Evolutionary conservation across 352 stramenopile species (phyloP).

Genomic region (Globisporangium abappressorium): DNA sequence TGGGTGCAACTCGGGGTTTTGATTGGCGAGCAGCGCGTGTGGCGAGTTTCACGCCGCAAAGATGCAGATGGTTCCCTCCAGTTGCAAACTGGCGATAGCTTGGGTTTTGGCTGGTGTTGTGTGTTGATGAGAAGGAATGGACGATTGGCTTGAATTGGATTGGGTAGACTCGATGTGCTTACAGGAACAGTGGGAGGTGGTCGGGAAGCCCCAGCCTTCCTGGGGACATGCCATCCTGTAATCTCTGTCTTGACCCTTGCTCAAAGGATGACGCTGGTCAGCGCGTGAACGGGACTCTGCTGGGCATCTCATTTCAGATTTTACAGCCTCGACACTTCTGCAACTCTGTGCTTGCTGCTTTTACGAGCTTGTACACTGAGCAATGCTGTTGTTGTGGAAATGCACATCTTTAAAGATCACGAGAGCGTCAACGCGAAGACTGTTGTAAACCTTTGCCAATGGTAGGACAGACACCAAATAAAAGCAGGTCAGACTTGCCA

Average conservation of each 20-base stretch:
- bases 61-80: neutral
- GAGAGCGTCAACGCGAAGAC: neutral
- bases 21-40: slow-evolving; percentile 6
- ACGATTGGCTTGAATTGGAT: neutral
- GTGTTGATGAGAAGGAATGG: neutral
- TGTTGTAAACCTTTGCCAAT: neutral
- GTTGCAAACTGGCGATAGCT: neutral
- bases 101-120: neutral
- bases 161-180: neutral
- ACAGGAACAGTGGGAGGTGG: neutral
- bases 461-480: neutral
- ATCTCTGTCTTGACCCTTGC: neutral
- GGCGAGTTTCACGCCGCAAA: neutral
- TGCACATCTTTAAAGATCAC: neutral
- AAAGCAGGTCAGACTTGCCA: neutral
- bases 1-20: neutral
- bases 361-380: neutral
- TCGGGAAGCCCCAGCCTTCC: neutral
- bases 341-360: neutral
- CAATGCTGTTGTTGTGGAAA: neutral
- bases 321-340: no score
- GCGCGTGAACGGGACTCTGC: neutral
- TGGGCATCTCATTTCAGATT: neutral
- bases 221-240: neutral
- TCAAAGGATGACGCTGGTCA: neutral